These are phyloP conservation scores for Blastobotrys serpentis DNA, from an alignment of 1,139 yeast species.

Conservation along the genomic window DNA sequence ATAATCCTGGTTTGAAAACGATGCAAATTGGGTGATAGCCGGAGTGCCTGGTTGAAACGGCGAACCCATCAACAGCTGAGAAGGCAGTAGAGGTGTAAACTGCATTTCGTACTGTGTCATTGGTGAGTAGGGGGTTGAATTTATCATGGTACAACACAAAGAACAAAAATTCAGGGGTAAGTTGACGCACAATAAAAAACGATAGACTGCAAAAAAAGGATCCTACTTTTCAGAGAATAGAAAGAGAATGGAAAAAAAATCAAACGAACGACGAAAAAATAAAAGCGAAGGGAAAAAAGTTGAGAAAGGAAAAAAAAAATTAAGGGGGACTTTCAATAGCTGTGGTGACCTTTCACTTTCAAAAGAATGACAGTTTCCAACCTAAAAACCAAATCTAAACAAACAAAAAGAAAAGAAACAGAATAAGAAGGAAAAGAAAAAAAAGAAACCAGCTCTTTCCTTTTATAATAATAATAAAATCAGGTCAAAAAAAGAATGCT, in stretches of 20 bases:
- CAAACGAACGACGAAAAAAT: constrained; percentile 1
- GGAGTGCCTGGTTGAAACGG: constrained; percentile 56
- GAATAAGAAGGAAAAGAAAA: background rate
- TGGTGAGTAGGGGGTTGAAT: constrained; percentile 24
- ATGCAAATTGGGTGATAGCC: constrained; percentile 33
- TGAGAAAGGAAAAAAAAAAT: background rate
- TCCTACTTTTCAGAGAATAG: too few relatives aligned
- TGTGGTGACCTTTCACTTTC: constrained; percentile 2
- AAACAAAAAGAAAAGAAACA: background rate
- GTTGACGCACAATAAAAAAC: constrained; percentile 1
- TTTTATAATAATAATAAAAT: background rate
- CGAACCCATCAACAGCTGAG: constrained; percentile 63
- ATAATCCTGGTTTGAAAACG: constrained; percentile 34
- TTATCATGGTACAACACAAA: constrained; percentile 1
- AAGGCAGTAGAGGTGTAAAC: constrained; percentile 61
- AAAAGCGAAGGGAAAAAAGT: too few relatives aligned
- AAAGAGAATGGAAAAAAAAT: constrained; percentile 1
- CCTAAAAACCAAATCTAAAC: background rate
- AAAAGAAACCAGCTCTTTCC: background rate
- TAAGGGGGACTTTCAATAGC: too few relatives aligned
- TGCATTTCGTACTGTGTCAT: constrained; percentile 40
- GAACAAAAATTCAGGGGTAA: constrained; percentile 9
- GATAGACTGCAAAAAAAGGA: background rate
- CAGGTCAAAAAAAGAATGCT: background rate
- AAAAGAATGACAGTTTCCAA: constrained; percentile 2